A percentile compares a stretch with the other conserved stretches of the same genome.
phyloP scores from a whole-genome alignment of 148 eudicot genomes.

The Rhododendron simsii region DNA sequence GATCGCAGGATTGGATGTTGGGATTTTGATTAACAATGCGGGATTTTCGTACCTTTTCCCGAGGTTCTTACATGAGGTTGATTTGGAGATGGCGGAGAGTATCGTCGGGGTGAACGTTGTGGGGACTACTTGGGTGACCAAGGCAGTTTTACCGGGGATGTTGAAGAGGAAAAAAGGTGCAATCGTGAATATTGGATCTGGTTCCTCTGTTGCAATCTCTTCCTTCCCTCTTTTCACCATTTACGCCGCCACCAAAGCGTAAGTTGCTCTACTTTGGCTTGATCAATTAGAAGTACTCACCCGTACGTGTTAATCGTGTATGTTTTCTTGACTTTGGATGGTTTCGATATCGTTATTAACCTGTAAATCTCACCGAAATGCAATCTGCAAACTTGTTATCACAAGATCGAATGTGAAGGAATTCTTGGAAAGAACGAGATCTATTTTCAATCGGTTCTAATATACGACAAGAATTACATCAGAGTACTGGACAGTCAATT shows the following conservation, averaged over 20 bases:
- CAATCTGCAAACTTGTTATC: background rate
- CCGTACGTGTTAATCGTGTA: background rate
- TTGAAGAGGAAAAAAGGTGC: constrained; percentile 41
- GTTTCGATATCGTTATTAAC: background rate
- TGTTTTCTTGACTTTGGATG: background rate
- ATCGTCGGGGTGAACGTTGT: constrained; percentile 47
- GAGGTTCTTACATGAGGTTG: constrained; percentile 49
- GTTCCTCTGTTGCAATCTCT: constrained; percentile 42
- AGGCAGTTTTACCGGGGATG: constrained; percentile 41
- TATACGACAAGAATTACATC: too few relatives aligned
- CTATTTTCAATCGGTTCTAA: background rate
- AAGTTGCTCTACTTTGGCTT: constrained; percentile 5
- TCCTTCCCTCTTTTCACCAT: constrained; percentile 51
- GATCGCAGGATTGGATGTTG: constrained; percentile 47
- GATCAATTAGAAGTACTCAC: background rate
- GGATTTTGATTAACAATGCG: constrained; percentile 53
- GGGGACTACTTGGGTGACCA: constrained; percentile 42
- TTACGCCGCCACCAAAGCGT: constrained; percentile 69
- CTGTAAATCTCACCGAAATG: background rate
- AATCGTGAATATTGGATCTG: constrained; percentile 64
- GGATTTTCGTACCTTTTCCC: constrained; percentile 50
- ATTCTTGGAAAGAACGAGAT: background rate
- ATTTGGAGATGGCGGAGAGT: constrained; percentile 24
- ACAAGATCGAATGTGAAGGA: background rate
- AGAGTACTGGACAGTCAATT: background rate